Conservation (phyloP, 768 basidiomycete species). For the Xerocomellus chrysenteron region DNA sequence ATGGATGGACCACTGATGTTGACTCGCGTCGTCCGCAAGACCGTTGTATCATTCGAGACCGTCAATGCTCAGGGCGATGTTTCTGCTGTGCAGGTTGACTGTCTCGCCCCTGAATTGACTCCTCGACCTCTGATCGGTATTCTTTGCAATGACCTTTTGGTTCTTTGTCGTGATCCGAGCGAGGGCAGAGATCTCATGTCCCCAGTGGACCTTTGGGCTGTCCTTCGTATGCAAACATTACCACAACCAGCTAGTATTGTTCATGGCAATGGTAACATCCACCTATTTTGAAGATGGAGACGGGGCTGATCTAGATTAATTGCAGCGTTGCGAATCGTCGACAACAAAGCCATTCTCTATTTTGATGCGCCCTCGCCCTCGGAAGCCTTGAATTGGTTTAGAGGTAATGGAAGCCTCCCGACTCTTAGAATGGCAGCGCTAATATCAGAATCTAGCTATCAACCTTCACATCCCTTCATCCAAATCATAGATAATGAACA, state of each 20-base stretch:
- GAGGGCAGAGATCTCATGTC: slow-evolving; percentile 74
- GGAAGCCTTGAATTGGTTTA: slow-evolving; percentile 86
- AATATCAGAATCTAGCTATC: slow-evolving; percentile 54
- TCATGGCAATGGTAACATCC: slow-evolving; percentile 70
- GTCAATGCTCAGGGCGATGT: slow-evolving; percentile 75
- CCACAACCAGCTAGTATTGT: slow-evolving; percentile 89
- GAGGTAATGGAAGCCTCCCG: slow-evolving; percentile 52
- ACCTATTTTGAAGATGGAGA: background rate
- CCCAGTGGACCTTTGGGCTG: slow-evolving; percentile 92
- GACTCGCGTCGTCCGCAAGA: slow-evolving; percentile 89
- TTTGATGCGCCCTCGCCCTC: slow-evolving; percentile 84
- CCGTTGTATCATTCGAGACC: slow-evolving; percentile 76
- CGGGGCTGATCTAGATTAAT: slow-evolving; percentile 5
- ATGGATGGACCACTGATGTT: slow-evolving; percentile 87
- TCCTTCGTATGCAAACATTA: slow-evolving; percentile 91
- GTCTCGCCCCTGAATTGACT: slow-evolving; percentile 82
- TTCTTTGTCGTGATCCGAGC: slow-evolving; percentile 85
- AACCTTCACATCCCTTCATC: slow-evolving; percentile 86
- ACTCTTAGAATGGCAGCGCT: background rate
- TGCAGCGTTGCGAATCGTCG: slow-evolving; percentile 79
- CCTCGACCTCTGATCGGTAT: slow-evolving; percentile 78
- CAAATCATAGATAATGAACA: slow-evolving; percentile 52
- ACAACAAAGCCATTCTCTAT: slow-evolving; percentile 89
- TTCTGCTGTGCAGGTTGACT: slow-evolving; percentile 85
- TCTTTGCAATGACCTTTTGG: slow-evolving; percentile 90